Percentiles rank a stretch among this genome's conserved stretches.
Evolutionary conservation across 2,329 filamentous ascomycete genomes (phyloP).

Genomic region (Nemania sp.): DNA sequence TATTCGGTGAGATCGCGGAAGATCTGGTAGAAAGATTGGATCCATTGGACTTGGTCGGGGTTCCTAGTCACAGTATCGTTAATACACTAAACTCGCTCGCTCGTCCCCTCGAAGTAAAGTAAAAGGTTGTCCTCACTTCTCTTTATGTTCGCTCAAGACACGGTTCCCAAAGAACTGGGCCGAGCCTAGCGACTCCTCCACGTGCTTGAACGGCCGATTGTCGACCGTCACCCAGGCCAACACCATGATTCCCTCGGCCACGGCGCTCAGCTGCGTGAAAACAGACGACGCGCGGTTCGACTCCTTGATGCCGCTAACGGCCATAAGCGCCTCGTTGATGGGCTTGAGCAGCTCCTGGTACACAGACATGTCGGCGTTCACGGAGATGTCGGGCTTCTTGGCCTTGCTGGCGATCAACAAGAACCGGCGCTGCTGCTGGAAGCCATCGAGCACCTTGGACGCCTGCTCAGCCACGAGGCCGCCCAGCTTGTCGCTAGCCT

Average conservation of each 20-base stretch:
- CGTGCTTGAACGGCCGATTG: slow-evolving; percentile 79
- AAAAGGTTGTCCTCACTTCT: slow-evolving; percentile 45
- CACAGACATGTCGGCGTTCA: slow-evolving; percentile 58
- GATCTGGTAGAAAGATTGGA: slow-evolving; percentile 88
- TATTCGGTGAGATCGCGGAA: slow-evolving; percentile 84
- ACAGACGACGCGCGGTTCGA: slow-evolving; percentile 73
- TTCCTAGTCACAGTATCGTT: slow-evolving; percentile 48
- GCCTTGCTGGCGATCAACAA: slow-evolving; percentile 86
- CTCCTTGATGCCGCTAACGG: slow-evolving; percentile 80
- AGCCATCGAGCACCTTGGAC: slow-evolving; percentile 62
- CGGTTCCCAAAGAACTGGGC: slow-evolving; percentile 95
- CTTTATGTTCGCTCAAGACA: slow-evolving; percentile 88
- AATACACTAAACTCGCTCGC: too few relatives aligned
- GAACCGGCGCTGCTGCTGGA: slow-evolving; percentile 84
- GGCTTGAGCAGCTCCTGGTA: slow-evolving; percentile 83
- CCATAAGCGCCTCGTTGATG: slow-evolving; percentile 79
- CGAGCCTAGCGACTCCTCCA: slow-evolving; percentile 79
- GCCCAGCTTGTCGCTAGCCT: slow-evolving; percentile 76
- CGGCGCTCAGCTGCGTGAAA: slow-evolving; percentile 82
- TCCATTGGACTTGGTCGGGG: slow-evolving; percentile 80
- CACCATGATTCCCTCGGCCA: slow-evolving; percentile 86
- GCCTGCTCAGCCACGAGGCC: slow-evolving; percentile 78
- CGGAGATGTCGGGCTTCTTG: slow-evolving; percentile 79
- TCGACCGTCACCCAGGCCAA: slow-evolving; percentile 90
- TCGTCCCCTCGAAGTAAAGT: too few relatives aligned